Evolutionary conservation across 805 yeast species (phyloP), one percentile per base, ranked within the genome.

Genomic region (Isabelozyma gotoi): DNA sequence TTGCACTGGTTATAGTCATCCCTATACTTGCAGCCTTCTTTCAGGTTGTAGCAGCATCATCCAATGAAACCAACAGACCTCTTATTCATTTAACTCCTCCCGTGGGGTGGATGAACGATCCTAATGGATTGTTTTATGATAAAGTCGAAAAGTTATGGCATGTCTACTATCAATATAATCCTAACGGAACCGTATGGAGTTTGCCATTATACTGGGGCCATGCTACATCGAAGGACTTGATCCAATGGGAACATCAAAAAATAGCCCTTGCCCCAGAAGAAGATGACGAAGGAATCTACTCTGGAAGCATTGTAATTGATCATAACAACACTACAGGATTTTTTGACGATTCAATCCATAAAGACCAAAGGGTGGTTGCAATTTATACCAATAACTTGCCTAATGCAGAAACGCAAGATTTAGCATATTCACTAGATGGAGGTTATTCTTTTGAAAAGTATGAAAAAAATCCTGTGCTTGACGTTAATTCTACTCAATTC

Each of bases 121-220:
- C 76, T n/a, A 70, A 70, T 45, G 76, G 76, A 5, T 49, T 68
- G 38, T 57, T 64, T 48, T 68, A 58, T 45, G 68, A 66, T 47
- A 48, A 51, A 7, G 52, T 47, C 29, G 58, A 55, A 7, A 52
- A 57, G 6, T 17, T 56, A 16, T 71, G 60, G 58, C 76, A 71
- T 46, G 32, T 61, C 40, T 71, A 67, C 56, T 71, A 51, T 50
- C 76, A 71, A 48, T 61, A 57, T 53, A 63, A 67, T 44, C 74
- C 74, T 2, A 51, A 61, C 36, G 62, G 42, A 11, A 55, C 61
- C 4, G 50, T 54, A 3, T 63, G 71, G 59, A 71, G 62, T 1
- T 45, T 49, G 24, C 71, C 68, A 17, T 43, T 65, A 38, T 62
- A 55, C 45, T 71, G 76, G 76, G 76, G 76, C 7, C 76, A 71